A percentile compares a stretch with the other conserved stretches of the same genome.
Conservation (phyloP, 371 early-diverging fungal species). For the Cladochytrium tenue region DNA sequence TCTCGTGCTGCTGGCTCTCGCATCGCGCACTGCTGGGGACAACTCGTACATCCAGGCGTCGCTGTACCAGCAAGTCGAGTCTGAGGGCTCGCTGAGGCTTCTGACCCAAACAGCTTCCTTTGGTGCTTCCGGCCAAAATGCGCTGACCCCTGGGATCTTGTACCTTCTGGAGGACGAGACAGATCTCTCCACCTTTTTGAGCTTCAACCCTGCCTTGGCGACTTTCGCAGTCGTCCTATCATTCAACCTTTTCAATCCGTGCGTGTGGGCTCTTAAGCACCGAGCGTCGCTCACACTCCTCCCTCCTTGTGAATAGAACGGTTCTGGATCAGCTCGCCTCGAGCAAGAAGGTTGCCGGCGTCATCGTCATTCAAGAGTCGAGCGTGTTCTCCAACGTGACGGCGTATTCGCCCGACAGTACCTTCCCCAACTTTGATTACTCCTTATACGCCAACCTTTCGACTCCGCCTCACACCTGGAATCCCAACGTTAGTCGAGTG, state of each 20-base stretch:
- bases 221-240: slow-evolving; percentile 66
- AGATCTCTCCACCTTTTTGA: slow-evolving; percentile 55
- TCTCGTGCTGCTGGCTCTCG: too few species aligned
- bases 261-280: background rate
- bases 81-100: background rate
- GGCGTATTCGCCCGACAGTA: slow-evolving; percentile 59
- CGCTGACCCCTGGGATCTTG: slow-evolving; percentile 55
- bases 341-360: slow-evolving; percentile 46
- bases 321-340: slow-evolving; percentile 28
- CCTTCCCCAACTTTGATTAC: slow-evolving; percentile 72
- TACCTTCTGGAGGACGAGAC: slow-evolving; percentile 52
- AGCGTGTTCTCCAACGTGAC: slow-evolving; percentile 34
- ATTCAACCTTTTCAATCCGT: slow-evolving; percentile 63
- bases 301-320: background rate
- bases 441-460: slow-evolving; percentile 66
- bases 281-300: background rate
- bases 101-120: slow-evolving; percentile 9
- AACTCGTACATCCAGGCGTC: background rate
- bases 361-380: slow-evolving; percentile 53
- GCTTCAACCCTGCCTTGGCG: slow-evolving; percentile 25
- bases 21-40: too few species aligned
- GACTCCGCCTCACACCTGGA: slow-evolving; percentile 63
- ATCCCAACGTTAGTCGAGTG: slow-evolving; percentile 51
- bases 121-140: slow-evolving; percentile 14
- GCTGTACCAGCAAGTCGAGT: background rate